phyloP scores from a whole-genome alignment of 129 eudicot genomes.

The Lonicera japonica region DNA sequence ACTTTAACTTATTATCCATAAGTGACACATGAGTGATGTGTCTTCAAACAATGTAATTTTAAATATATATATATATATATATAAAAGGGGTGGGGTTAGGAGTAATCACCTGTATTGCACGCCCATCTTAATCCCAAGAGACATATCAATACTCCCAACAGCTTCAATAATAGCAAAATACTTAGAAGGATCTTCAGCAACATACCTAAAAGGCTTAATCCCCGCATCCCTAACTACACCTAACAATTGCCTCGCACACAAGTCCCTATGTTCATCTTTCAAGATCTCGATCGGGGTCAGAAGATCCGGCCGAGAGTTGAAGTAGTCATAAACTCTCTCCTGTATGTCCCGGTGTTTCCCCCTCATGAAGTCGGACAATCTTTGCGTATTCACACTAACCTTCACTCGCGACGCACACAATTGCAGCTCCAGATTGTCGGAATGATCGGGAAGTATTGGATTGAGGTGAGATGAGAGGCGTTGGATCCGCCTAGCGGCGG shows the following conservation, averaged over 20 bases:
- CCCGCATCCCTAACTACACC: conserved; percentile 84
- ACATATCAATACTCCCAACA: conserved; percentile 89
- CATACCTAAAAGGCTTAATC: conserved; percentile 59
- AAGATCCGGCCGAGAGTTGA: conserved; percentile 64
- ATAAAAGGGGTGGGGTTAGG: neutral
- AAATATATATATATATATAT: too few species aligned
- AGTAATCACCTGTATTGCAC: conserved; percentile 79
- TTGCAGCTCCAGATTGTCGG: conserved; percentile 14
- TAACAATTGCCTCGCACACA: conserved; percentile 66
- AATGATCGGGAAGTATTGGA: conserved; percentile 15
- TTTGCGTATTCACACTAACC: conserved; percentile 28
- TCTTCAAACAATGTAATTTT: too few species aligned
- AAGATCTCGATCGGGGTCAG: conserved; percentile 87
- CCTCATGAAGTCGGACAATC: conserved; percentile 49
- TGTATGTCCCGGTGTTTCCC: conserved; percentile 78
- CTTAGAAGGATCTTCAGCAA: conserved; percentile 70
- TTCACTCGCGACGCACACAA: conserved; percentile 48
- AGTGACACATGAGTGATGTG: too few species aligned
- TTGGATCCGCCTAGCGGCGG: conserved; percentile 49
- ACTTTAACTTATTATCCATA: too few species aligned
- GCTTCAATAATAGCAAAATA: conserved; percentile 88
- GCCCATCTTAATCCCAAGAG: conserved; percentile 92
- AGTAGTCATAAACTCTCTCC: conserved; percentile 65
- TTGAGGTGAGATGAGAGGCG: conserved; percentile 59
- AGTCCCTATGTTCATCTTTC: conserved; percentile 75